Conservation (phyloP, 306 rosid species). For the Pterocarpus macrocarpus region DNA sequence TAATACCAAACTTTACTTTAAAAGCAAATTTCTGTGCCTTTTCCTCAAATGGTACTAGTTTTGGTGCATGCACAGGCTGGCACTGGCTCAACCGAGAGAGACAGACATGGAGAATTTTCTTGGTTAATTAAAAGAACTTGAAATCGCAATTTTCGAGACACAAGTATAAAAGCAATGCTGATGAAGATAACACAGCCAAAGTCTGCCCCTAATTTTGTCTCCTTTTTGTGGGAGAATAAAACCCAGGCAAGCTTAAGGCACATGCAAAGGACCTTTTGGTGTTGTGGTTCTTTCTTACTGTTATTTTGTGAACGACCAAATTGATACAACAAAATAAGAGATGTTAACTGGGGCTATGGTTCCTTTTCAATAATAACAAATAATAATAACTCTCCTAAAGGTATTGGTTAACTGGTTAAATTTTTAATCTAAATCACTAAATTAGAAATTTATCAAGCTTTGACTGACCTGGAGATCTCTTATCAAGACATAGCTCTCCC, state of each 20-base stretch:
- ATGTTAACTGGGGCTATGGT: not conserved
- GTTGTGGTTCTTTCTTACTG: not conserved
- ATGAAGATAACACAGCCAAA: not conserved
- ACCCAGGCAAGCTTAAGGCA: not conserved
- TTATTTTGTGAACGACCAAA: not conserved
- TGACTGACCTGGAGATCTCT: too few species aligned
- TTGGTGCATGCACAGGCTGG: not conserved
- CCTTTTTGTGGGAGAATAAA: not conserved
- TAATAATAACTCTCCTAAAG: too few species aligned
- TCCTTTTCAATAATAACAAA: not conserved
- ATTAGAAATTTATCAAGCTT: too few species aligned
- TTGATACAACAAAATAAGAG: not conserved
- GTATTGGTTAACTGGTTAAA: too few species aligned
- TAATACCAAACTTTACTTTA: not conserved
- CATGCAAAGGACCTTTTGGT: not conserved
- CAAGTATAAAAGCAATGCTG: not conserved
- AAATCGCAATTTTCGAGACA: not conserved
- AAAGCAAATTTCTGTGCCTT: constrained; percentile 20
- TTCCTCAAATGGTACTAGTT: not conserved
- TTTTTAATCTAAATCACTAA: too few species aligned
- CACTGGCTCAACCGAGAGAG: not conserved
- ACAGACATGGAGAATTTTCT: constrained; percentile 39
- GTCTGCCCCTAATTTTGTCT: not conserved
- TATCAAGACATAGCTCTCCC: too few species aligned
- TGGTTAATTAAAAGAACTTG: not conserved